Evolutionary conservation across 306 rosid species (phyloP), one percentile per base, ranked within the genome.

Genomic region (cucumber (Cucumis sativus)): DNA sequence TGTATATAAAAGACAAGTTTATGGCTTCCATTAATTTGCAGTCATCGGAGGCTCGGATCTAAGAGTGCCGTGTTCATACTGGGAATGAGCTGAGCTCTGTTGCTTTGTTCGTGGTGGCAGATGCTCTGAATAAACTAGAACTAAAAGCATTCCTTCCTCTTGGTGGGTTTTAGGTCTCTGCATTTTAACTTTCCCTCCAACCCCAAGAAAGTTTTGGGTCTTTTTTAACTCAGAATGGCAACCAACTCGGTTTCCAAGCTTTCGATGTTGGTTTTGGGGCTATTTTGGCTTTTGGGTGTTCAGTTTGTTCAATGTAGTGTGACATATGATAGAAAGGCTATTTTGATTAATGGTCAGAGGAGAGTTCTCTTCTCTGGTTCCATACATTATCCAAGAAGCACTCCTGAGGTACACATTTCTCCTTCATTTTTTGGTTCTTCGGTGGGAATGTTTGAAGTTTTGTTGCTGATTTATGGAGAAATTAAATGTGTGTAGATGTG

Each of bases 301-400:
- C 86, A 79, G 67, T 52, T 91, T 70, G 84, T 83, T 77, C 87
- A 86, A n/a, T 91, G 90, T 47, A 73, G 68, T 58, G 99, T 96
- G 5, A 91, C 97, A 13, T 96, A 96, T 76, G 99, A 96, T 79
- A 87, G 88, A 72, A 96, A 92, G 76, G 98, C 99, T 73, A 87
- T 96, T 40, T 39, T 96, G 74, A 96, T 96, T 78, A 87, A 96
- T 87, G 98, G 94, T 83, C 92, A 96, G 68, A 88, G 99, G 80
- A 87, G 98, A 88, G 82, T 96, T 79, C 99, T 96, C 68, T 83
- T 96, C 57, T 96, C 99, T 80, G 99, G 99, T 39, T 96, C 99
- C 17, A 89, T 96, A 83, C 99, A 96, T 86, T 96, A 96, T 82
- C 99, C 99, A 71, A 86, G 99, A 89, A 96, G 99, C 77, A 96